Conservation (phyloP, 2,329 filamentous ascomycete genomes). For the Arthrobotrys musiformis region DNA sequence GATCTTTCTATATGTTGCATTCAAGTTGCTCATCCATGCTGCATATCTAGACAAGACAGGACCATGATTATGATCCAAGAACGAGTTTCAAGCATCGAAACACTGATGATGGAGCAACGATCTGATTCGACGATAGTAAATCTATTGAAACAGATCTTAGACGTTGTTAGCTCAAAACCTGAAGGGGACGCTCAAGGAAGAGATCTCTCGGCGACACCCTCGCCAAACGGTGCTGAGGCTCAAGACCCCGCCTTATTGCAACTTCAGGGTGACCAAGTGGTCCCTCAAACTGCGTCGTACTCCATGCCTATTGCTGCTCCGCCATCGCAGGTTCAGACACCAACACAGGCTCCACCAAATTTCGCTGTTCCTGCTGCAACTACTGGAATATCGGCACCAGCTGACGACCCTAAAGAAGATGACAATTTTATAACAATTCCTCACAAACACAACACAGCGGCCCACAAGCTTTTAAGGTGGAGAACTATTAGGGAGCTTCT, state of each 20-base stretch:
- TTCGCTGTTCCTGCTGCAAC: slow-evolving; percentile 56
- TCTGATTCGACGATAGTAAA: slow-evolving; percentile 60
- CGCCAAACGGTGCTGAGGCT: slow-evolving; percentile 30
- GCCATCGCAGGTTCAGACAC: slow-evolving; percentile 36
- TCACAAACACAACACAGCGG: slow-evolving; percentile 88
- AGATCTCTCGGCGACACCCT: slow-evolving; percentile 11
- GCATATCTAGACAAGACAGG: slow-evolving; percentile 63
- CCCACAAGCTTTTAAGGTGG: slow-evolving; percentile 81
- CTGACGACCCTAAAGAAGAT: slow-evolving; percentile 56
- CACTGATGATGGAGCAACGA: slow-evolving; percentile 59
- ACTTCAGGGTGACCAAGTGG: background rate
- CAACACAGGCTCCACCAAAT: slow-evolving; percentile 40
- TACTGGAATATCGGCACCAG: slow-evolving; percentile 66
- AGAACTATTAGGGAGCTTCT: slow-evolving; percentile 75
- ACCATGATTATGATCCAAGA: slow-evolving; percentile 67
- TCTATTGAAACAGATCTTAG: slow-evolving; percentile 59
- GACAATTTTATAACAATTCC: slow-evolving; percentile 74
- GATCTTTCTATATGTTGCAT: background rate
- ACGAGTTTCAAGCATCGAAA: slow-evolving; percentile 63
- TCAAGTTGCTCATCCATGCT: slow-evolving; percentile 52
- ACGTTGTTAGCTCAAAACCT: slow-evolving; percentile 16
- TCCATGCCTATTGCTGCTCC: slow-evolving; percentile 44
- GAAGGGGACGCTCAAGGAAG: slow-evolving; percentile 50
- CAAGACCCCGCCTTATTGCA: slow-evolving; percentile 29
- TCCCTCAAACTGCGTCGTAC: slow-evolving; percentile 5